phyloP scores from a whole-genome alignment of 345 rosid species.

The Linum tenue region DNA sequence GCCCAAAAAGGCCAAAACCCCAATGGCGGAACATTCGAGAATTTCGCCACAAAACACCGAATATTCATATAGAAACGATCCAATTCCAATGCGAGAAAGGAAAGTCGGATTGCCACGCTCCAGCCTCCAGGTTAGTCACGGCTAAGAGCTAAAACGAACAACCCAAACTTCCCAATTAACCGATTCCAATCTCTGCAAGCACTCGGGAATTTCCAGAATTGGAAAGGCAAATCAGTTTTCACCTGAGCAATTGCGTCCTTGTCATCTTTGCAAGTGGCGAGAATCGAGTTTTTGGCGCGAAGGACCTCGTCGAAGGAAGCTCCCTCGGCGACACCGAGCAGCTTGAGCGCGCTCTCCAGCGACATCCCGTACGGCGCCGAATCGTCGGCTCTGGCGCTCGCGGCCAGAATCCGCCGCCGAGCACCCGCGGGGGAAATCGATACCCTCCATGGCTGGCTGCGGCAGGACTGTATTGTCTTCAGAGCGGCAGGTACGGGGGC shows the following conservation, averaged over 20 bases:
- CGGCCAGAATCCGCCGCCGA: constrained; percentile 9
- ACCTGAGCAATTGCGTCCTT: constrained; percentile 79
- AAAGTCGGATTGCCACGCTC: not conserved
- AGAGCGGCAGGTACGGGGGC: constrained; percentile 11
- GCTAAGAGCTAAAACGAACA: not conserved
- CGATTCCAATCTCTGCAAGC: not conserved
- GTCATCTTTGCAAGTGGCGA: constrained; percentile 71
- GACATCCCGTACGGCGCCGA: constrained; percentile 91
- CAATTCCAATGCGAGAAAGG: not conserved
- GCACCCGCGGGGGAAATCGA: constrained; percentile 26
- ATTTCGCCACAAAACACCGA: not conserved
- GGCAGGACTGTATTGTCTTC: constrained; percentile 13
- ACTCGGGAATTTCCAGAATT: not conserved
- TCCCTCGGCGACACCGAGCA: constrained; percentile 78
- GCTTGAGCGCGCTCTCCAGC: constrained; percentile 81
- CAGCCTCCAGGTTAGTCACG: not conserved
- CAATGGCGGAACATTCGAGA: not conserved
- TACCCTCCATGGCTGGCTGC: constrained; percentile 36
- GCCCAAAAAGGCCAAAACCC: not conserved
- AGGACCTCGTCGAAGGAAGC: constrained; percentile 92
- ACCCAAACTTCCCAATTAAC: not conserved
- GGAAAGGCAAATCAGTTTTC: not conserved
- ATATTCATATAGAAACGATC: not conserved
- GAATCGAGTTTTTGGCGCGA: constrained; percentile 76
- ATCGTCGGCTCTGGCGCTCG: constrained; percentile 59